Evolutionary conservation across 768 basidiomycete genomes (phyloP).

Genomic region (Rhizopogon vinicolor): DNA sequence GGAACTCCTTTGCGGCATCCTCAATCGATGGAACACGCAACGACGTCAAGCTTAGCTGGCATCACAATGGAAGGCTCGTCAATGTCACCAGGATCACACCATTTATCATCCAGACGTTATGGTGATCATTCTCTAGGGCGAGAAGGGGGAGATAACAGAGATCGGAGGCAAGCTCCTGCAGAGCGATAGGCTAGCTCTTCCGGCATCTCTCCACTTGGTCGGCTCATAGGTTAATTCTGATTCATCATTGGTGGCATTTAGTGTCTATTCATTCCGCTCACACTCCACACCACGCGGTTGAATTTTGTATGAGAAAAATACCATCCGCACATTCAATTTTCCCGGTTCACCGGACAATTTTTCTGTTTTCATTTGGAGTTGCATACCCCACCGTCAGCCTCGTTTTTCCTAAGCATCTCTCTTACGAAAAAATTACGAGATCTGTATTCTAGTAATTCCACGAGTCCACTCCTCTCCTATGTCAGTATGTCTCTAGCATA

Average conservation of each 20-base stretch:
- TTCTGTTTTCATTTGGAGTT: conserved; percentile 7
- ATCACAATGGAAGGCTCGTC: conserved; percentile 26
- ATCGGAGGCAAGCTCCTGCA: conserved; percentile 23
- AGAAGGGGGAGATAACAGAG: conserved; percentile 30
- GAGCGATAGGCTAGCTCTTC: conserved; percentile 18
- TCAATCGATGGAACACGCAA: conserved; percentile 20
- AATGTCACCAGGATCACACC: conserved; percentile 26
- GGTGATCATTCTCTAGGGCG: conserved; percentile 32
- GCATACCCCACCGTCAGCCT: conserved; percentile 3
- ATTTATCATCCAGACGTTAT: conserved; percentile 30
- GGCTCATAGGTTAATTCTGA: conserved; percentile 2
- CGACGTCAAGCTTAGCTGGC: conserved; percentile 17
- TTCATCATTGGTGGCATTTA: conserved; percentile 8
- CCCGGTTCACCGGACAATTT: conserved; percentile 16
- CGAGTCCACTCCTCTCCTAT: conserved; percentile 2
- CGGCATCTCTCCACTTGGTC: neutral
- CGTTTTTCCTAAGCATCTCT: neutral
- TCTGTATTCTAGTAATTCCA: conserved; percentile 9
- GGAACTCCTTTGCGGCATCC: conserved; percentile 35
- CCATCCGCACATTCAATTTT: conserved; percentile 2
- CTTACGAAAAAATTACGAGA: conserved; percentile 1
- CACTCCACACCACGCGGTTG: conserved; percentile 12
- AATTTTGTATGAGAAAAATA: conserved; percentile 3
- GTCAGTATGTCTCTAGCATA: neutral
- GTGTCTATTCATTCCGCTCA: conserved; percentile 11